phyloP scores from a whole-genome alignment of 768 basidiomycete species.

The Mycena filopes region DNA sequence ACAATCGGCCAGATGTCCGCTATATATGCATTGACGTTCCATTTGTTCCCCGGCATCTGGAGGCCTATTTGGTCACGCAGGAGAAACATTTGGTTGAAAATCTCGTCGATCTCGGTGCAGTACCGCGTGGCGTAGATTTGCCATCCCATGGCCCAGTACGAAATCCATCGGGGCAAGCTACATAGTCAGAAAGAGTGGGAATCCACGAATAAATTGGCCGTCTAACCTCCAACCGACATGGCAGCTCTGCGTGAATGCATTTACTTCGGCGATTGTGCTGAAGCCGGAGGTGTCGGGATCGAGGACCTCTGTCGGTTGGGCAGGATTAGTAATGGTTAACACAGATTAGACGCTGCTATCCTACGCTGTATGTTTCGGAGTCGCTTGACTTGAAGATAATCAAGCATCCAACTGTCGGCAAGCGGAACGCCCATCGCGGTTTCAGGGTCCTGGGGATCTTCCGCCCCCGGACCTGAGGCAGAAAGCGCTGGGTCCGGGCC shows the following conservation, averaged over 20 bases:
- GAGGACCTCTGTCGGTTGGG: slow-evolving; percentile 21
- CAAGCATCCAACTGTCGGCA: slow-evolving; percentile 21
- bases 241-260: slow-evolving; percentile 12
- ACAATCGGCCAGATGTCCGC: slow-evolving; percentile 6
- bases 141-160: slow-evolving; percentile 32
- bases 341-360: too few species aligned
- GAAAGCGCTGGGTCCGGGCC: too few species aligned
- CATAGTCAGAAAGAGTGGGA: neutral
- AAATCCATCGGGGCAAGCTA: slow-evolving; percentile 30
- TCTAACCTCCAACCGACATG: slow-evolving; percentile 17
- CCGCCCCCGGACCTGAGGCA: neutral
- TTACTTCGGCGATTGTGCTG: slow-evolving; percentile 23
- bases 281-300: slow-evolving; percentile 23
- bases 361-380: slow-evolving; percentile 25
- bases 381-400: slow-evolving; percentile 16
- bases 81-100: slow-evolving; percentile 21
- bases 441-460: slow-evolving; percentile 16
- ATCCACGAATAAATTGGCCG: neutral
- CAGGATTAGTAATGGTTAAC: too few species aligned
- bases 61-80: slow-evolving; percentile 10
- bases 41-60: slow-evolving; percentile 29
- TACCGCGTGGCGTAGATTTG: slow-evolving; percentile 30
- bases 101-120: slow-evolving; percentile 26
- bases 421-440: slow-evolving; percentile 8
- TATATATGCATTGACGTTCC: slow-evolving; percentile 21